Percentiles rank a stretch among this genome's conserved stretches.
phyloP scores from a whole-genome alignment of 2,329 filamentous ascomycete species.

The Ophidiomyces ophidiicola region DNA sequence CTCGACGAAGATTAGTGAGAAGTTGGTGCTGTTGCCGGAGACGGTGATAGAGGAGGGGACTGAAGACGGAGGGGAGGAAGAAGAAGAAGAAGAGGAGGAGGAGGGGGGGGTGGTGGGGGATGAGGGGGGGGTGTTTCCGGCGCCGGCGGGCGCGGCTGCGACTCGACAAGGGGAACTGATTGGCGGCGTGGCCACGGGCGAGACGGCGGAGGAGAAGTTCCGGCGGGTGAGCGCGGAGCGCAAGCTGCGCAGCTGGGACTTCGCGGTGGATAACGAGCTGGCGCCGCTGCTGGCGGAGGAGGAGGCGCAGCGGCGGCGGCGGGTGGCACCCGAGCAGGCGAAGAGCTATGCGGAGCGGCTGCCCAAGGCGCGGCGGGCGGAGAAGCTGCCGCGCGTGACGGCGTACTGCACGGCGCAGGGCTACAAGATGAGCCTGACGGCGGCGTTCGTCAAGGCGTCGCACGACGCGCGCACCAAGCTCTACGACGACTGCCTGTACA shows the following conservation, averaged over 20 bases:
- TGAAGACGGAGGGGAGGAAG: slow-evolving; percentile 36
- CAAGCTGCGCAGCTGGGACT: slow-evolving; percentile 37
- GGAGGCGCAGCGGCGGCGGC: slow-evolving; percentile 47
- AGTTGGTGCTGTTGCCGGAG: slow-evolving; percentile 87
- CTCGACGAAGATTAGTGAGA: slow-evolving; percentile 90
- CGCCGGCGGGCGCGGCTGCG: not conserved
- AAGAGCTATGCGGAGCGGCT: slow-evolving; percentile 92
- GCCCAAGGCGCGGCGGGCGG: slow-evolving; percentile 73
- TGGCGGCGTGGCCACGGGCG: not conserved
- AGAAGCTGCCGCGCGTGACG: slow-evolving; percentile 79
- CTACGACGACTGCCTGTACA: slow-evolving; percentile 95
- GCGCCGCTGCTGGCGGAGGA: slow-evolving; percentile 45
- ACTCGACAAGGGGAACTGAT: not conserved
- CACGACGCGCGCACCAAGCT: slow-evolving; percentile 89
- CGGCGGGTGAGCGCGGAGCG: slow-evolving; percentile 24
- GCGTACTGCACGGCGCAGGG: slow-evolving; percentile 94
- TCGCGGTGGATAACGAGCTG: slow-evolving; percentile 44
- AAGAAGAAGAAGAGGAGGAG: slow-evolving; percentile 20
- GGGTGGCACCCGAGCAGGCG: slow-evolving; percentile 41
- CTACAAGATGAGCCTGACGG: slow-evolving; percentile 80
- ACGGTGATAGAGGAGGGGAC: slow-evolving; percentile 44
- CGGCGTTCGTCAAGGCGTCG: slow-evolving; percentile 72
- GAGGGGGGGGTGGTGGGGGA: slow-evolving; percentile 20
- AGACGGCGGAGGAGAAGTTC: slow-evolving; percentile 22
- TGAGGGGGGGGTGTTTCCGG: slow-evolving; percentile 8